These are phyloP conservation scores for Colletotrichum sp. DNA, from an alignment of 2,329 filamentous ascomycete genomes.

Conservation along the genomic window DNA sequence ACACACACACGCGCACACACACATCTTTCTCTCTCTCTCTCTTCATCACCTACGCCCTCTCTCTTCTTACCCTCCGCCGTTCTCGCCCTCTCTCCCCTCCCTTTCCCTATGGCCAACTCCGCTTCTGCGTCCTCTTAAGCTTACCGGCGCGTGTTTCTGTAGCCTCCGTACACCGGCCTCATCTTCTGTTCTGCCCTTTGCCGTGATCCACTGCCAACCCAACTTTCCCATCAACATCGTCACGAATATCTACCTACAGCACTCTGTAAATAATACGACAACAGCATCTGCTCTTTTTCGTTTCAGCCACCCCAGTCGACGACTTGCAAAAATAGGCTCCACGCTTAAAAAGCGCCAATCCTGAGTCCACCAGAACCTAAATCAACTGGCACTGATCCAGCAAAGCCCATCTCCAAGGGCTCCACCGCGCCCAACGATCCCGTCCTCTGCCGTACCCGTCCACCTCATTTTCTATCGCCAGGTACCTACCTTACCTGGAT, in stretches of 20 bases:
- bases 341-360: constrained; percentile 23
- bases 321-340: constrained; percentile 23
- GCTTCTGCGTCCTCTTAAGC: neutral
- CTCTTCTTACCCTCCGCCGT: neutral
- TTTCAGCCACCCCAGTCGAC: constrained; percentile 23
- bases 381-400: constrained; percentile 22
- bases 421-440: constrained; percentile 21
- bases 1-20: no score
- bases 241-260: neutral
- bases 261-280: neutral
- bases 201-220: neutral
- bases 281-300: constrained; percentile 5
- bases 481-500: neutral
- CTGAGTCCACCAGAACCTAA: constrained; percentile 23
- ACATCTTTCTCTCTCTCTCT: neutral
- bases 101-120: neutral
- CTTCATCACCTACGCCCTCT: neutral
- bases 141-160: neutral
- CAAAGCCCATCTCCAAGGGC: constrained; percentile 21
- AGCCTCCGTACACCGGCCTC: neutral
- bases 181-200: neutral
- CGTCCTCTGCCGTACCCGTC: constrained; percentile 13
- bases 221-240: neutral
- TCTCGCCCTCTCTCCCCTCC: neutral
- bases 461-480: neutral